Base-by-base conservation (phyloP, 441 rosid species). In the Pelargonium cotyledonis region DNA sequence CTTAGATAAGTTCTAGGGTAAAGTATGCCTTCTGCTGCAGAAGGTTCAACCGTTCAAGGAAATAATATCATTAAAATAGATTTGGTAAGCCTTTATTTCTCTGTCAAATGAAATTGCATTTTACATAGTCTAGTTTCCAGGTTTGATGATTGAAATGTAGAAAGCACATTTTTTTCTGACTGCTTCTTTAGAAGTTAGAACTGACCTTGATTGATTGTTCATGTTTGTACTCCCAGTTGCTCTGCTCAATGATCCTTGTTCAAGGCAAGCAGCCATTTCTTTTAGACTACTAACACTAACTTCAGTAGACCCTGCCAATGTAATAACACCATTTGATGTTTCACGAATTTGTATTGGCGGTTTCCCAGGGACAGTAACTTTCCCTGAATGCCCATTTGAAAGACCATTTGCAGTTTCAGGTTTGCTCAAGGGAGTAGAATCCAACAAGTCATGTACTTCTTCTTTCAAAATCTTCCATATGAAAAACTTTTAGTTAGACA, bases 221-320 rank as follows among this genome's bases (percentile, higher is more conserved):
- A 92, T 95, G 80, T 95, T 95, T 69, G 99, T 95, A 72, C 99
- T 90, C 49, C 95, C 99, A 0, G 99, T 95, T 73, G 99, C 99
- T 72, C 99, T 84, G 79, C 89, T 88, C 65, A 86, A 35, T 2
- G 99, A 95, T 19, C 99, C 99, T 75, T 92, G 99, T 68, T 90
- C 99, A 14, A 95, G 87, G 76, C 95, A 95, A 73, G 95, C 80
- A 55, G 95, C 83, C 99, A 95, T 95, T 84, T 89, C 99, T 75
- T 88, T 89, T 57, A 89, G 78, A 9, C 92, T 76, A 76, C 75
- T 80, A 60, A 95, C 93, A 44, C 89, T 80, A 62, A 85, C 86
- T 86, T 95, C 99, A 18, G 97, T 92, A 10, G 99, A 92, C 80
- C 99, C 99, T 58, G 98, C 98, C 79, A 95, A 82, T 2, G 98